A percentile compares a stretch with the other conserved stretches of the same genome.
phyloP scores from a whole-genome alignment of 257 asterid genomes.

The Solanum chmielewskii region DNA sequence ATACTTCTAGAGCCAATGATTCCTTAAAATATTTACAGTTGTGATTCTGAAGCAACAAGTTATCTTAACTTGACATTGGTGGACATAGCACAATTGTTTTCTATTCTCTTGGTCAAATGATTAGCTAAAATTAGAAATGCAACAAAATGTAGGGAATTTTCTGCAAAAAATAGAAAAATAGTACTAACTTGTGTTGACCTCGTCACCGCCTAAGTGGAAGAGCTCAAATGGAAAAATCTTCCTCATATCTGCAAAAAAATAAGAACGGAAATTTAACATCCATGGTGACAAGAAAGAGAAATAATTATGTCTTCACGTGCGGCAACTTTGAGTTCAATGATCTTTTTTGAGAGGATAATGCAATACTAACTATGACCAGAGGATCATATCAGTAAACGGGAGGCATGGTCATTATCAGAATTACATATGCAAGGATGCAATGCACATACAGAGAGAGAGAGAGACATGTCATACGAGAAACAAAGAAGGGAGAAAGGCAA shows the following conservation, averaged over 20 bases:
- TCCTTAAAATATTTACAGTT: not conserved
- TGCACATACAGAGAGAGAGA: not conserved
- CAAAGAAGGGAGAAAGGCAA: not conserved
- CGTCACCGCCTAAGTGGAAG: conserved; percentile 94
- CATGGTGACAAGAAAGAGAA: not conserved
- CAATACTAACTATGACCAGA: not conserved
- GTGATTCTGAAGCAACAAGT: not conserved
- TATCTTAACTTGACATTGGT: not conserved
- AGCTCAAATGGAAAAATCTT: conserved; percentile 80
- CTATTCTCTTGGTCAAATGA: not conserved
- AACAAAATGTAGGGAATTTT: not conserved
- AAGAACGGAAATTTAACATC: conserved; percentile 3
- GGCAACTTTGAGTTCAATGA: not conserved
- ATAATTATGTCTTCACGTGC: not conserved
- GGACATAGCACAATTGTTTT: not conserved
- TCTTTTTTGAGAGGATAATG: not conserved
- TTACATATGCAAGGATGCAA: not conserved
- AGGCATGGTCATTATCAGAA: not conserved
- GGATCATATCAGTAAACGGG: not conserved
- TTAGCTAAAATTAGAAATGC: not conserved
- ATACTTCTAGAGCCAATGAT: not conserved
- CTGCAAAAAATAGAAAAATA: not conserved
- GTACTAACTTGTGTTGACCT: conserved; percentile 74
- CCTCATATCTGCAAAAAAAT: conserved; percentile 52
- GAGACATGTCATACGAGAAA: not conserved